phyloP scores from a whole-genome alignment of 805 yeast species.

The Pichia manshurica region DNA sequence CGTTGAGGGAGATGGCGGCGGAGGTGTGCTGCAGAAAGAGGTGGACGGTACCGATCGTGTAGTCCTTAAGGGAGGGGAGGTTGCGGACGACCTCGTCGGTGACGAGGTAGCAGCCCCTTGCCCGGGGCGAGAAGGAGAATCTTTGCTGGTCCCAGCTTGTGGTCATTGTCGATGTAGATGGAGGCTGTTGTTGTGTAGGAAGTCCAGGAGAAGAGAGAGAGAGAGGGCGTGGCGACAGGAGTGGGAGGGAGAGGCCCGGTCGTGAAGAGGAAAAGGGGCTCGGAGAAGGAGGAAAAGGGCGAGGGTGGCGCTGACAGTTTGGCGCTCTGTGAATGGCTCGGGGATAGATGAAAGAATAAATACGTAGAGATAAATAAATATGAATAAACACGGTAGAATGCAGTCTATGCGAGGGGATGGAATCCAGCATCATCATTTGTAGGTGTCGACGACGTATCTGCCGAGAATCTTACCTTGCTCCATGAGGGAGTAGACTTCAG shows the following conservation, averaged over 20 bases:
- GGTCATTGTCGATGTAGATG: slow-evolving; percentile 13
- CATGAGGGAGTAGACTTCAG: slow-evolving; percentile 46
- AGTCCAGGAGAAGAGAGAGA: too few relatives aligned
- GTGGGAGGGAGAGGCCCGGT: too few relatives aligned
- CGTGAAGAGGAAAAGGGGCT: too few relatives aligned
- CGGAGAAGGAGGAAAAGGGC: too few relatives aligned
- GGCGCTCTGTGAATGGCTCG: too few relatives aligned
- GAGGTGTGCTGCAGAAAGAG: slow-evolving; percentile 75
- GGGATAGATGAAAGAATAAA: too few relatives aligned
- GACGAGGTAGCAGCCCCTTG: slow-evolving; percentile 65
- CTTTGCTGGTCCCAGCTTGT: slow-evolving; percentile 54
- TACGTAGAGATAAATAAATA: too few relatives aligned
- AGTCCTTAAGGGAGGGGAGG: slow-evolving; percentile 54
- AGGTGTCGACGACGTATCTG: slow-evolving; percentile 58
- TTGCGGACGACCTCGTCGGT: slow-evolving; percentile 56
- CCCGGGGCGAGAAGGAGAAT: slow-evolving; percentile 48
- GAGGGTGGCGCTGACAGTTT: too few relatives aligned
- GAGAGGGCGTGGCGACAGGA: too few relatives aligned
- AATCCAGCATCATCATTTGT: slow-evolving; percentile 18
- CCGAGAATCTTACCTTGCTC: slow-evolving; percentile 60
- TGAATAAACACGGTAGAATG: too few relatives aligned
- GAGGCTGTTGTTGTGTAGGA: too few relatives aligned
- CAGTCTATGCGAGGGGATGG: too few relatives aligned
- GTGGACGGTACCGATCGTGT: slow-evolving; percentile 58
- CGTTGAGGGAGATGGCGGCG: slow-evolving; percentile 71